These are phyloP conservation scores for Primulina huaijiensis DNA, from an alignment of 257 asterid genomes.

Conservation along the genomic window DNA sequence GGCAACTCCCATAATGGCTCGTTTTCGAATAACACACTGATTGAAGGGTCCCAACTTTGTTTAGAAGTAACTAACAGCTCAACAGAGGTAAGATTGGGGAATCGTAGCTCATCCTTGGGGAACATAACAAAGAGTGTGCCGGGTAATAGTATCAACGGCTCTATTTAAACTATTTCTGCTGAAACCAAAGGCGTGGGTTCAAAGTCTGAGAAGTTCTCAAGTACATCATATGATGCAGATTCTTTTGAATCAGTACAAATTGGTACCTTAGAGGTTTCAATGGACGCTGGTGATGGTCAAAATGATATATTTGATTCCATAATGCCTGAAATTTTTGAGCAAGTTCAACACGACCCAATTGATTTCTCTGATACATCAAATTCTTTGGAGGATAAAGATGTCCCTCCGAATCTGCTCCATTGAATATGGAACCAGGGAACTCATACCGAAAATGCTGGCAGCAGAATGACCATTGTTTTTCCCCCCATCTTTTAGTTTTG, in stretches of 20 bases:
- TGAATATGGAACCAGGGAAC: constrained; percentile 60
- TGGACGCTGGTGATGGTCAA: neutral
- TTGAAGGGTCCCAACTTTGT: constrained; percentile 26
- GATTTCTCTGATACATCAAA: constrained; percentile 55
- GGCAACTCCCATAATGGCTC: neutral
- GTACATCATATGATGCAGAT: too few species aligned
- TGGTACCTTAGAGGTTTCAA: neutral
- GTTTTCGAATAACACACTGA: neutral
- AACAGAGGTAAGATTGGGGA: neutral
- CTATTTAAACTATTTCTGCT: constrained; percentile 15
- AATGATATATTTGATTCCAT: constrained; percentile 25
- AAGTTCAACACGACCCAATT: constrained; percentile 46
- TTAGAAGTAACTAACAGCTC: neutral
- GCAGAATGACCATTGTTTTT: constrained; percentile 44
- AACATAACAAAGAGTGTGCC: constrained; percentile 28
- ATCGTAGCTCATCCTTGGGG: constrained; percentile 10
- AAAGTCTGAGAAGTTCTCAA: too few species aligned
- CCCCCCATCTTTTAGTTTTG: neutral
- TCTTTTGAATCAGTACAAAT: too few species aligned
- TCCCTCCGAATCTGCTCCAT: constrained; percentile 51
- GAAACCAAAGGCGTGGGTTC: constrained; percentile 19
- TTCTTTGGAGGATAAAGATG: constrained; percentile 49
- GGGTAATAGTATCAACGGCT: constrained; percentile 29
- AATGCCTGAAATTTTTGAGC: constrained; percentile 40
- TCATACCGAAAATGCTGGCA: constrained; percentile 60